These are phyloP conservation scores for Lithocarpus polystachyus DNA, from an alignment of 306 rosid genomes.

Conservation along the genomic window DNA sequence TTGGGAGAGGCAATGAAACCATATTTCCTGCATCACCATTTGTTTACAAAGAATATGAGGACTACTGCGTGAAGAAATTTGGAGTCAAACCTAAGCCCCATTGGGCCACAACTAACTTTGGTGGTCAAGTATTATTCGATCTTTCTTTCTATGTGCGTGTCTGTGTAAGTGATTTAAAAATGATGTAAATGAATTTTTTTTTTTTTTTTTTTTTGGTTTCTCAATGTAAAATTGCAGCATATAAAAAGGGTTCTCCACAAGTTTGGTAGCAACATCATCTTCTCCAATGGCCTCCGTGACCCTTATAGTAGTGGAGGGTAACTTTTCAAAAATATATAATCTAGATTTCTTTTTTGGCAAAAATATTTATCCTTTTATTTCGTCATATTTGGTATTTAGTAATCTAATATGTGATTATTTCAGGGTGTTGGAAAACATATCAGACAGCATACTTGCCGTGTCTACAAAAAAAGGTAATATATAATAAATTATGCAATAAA, in stretches of 20 bases:
- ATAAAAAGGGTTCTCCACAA: conserved; percentile 40
- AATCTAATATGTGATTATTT: neutral
- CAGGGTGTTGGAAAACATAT: conserved; percentile 44
- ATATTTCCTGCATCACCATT: conserved; percentile 7
- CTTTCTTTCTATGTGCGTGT: neutral
- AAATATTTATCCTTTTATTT: neutral
- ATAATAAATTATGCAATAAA: too few species aligned
- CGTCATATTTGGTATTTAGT: too few species aligned
- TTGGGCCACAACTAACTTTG: neutral
- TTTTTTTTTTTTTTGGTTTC: neutral
- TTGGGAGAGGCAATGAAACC: neutral
- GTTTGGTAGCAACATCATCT: conserved; percentile 20
- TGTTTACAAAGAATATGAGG: neutral
- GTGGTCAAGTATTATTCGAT: neutral
- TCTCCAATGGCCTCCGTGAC: conserved; percentile 58
- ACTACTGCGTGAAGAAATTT: conserved; percentile 19
- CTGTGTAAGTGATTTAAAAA: neutral
- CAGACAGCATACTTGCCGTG: conserved; percentile 29
- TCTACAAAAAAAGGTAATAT: conserved; percentile 23
- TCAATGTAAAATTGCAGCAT: conserved; percentile 31
- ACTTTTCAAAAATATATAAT: neutral
- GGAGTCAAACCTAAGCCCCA: conserved; percentile 58
- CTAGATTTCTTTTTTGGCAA: too few species aligned
- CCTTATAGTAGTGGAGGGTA: conserved; percentile 63
- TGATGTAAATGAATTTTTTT: neutral